These are phyloP conservation scores for Coffea humblotiana DNA, from an alignment of 305 asterid genomes.

Conservation along the genomic window DNA sequence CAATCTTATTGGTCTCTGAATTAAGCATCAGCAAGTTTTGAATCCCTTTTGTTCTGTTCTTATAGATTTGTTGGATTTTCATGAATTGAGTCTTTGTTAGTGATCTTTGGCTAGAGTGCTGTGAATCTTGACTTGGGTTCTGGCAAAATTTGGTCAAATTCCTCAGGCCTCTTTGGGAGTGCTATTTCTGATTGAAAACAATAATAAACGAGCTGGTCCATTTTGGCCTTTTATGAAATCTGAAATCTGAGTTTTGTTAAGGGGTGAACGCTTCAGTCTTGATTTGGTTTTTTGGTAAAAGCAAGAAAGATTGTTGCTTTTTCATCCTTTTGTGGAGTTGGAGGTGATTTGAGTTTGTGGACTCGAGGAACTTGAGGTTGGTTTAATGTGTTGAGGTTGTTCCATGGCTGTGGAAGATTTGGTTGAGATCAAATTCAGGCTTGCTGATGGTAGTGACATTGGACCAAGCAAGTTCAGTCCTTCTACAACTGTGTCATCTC, in stretches of 20 bases:
- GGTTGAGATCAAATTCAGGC: slow-evolving; percentile 90
- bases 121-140: slow-evolving; percentile 24
- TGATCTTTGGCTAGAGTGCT: slow-evolving; percentile 5
- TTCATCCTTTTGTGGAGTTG: slow-evolving; percentile 7
- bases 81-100: neutral
- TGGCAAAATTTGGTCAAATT: slow-evolving; percentile 14
- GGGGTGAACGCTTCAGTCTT: neutral
- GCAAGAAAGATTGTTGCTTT: neutral
- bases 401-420: slow-evolving; percentile 84
- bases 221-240: neutral
- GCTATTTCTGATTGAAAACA: neutral
- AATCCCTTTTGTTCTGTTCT: slow-evolving; percentile 2
- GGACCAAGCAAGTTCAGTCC: slow-evolving; percentile 84
- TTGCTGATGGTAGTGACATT: slow-evolving; percentile 93
- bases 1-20: neutral
- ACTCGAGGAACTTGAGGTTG: slow-evolving; percentile 28
- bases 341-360: slow-evolving; percentile 31
- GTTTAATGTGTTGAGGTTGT: slow-evolving; percentile 26
- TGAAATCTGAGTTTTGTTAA: neutral
- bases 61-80: neutral
- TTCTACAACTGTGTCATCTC: slow-evolving; percentile 68
- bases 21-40: neutral
- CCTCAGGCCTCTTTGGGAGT: neutral
- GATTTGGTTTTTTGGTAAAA: neutral
- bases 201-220: neutral